Evolutionary conservation across 2,329 filamentous ascomycete genomes (phyloP).

Genomic region (Nannizziopsis barbatae): DNA sequence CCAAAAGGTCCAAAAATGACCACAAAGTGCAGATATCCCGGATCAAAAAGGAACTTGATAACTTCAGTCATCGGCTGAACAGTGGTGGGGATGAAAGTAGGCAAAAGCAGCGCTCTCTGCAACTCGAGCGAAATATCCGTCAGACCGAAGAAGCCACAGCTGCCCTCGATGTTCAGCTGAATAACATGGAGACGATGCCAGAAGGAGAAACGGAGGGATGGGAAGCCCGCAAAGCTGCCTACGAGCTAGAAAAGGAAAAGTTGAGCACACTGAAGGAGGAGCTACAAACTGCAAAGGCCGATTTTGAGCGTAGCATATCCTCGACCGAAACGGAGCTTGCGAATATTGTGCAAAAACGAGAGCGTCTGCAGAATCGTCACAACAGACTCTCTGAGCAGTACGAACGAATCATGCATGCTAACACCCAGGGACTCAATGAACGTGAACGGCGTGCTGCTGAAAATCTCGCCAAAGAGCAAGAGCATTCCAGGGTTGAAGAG

Average conservation of each 20-base stretch:
- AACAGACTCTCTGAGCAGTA: slow-evolving; percentile 51
- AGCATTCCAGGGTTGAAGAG: slow-evolving; percentile 35
- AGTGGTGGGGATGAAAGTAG: slow-evolving; percentile 51
- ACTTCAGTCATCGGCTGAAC: slow-evolving; percentile 46
- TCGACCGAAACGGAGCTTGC: slow-evolving; percentile 44
- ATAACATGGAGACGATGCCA: slow-evolving; percentile 46
- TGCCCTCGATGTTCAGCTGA: slow-evolving; percentile 44
- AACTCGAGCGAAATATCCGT: slow-evolving; percentile 51
- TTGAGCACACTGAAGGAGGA: slow-evolving; percentile 43
- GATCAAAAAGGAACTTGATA: slow-evolving; percentile 52
- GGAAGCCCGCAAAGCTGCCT: slow-evolving; percentile 42
- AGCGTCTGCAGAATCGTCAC: slow-evolving; percentile 48
- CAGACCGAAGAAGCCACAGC: slow-evolving; percentile 53
- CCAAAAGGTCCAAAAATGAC: slow-evolving; percentile 50
- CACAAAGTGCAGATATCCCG: slow-evolving; percentile 48
- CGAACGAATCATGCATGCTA: slow-evolving; percentile 48
- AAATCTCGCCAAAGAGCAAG: slow-evolving; percentile 36
- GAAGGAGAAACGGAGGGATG: slow-evolving; percentile 45
- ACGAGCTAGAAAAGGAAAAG: slow-evolving; percentile 44
- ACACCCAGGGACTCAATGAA: slow-evolving; percentile 46
- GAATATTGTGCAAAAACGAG: slow-evolving; percentile 44
- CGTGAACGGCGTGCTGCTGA: slow-evolving; percentile 41
- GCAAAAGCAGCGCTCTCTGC: slow-evolving; percentile 50
- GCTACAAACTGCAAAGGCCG: slow-evolving; percentile 40
- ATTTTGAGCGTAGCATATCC: slow-evolving; percentile 42